These are phyloP conservation scores for Casuarina glauca DNA, from an alignment of 306 rosid species.

Conservation along the genomic window DNA sequence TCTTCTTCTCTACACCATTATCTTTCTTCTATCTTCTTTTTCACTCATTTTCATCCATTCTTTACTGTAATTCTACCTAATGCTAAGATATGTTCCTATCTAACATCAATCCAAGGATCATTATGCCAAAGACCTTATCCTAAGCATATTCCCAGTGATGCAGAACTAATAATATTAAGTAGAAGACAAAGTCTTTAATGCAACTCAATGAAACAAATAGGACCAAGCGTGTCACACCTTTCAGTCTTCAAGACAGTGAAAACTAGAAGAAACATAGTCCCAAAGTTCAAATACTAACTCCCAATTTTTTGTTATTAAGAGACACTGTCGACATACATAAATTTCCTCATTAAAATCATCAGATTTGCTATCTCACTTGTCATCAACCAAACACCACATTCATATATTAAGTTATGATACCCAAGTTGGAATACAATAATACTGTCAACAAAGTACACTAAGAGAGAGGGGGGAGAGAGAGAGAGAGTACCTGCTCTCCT, in stretches of 20 bases:
- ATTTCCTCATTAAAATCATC: neutral
- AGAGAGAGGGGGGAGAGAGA: slow-evolving; percentile 5
- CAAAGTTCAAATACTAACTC: neutral
- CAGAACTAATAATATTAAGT: neutral
- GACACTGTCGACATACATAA: neutral
- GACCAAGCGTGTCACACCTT: slow-evolving; percentile 1
- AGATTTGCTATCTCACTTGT: neutral
- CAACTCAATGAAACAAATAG: neutral
- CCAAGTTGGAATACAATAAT: neutral
- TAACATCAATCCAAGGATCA: neutral
- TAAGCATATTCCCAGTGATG: neutral
- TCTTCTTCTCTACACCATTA: neutral
- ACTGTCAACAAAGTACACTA: neutral
- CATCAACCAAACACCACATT: neutral
- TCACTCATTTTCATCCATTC: neutral
- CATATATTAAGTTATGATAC: neutral
- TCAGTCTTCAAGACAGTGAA: slow-evolving; percentile 3
- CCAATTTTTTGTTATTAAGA: neutral
- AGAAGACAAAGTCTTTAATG: neutral
- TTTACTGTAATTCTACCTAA: neutral
- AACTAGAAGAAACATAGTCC: neutral
- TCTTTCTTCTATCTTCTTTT: neutral
- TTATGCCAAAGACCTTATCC: neutral
- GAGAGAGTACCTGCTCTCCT: slow-evolving; percentile 65
- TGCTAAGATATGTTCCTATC: neutral